These are phyloP conservation scores for Ogataea nakhonphanomensis DNA, from an alignment of 805 yeast genomes.

Conservation along the genomic window DNA sequence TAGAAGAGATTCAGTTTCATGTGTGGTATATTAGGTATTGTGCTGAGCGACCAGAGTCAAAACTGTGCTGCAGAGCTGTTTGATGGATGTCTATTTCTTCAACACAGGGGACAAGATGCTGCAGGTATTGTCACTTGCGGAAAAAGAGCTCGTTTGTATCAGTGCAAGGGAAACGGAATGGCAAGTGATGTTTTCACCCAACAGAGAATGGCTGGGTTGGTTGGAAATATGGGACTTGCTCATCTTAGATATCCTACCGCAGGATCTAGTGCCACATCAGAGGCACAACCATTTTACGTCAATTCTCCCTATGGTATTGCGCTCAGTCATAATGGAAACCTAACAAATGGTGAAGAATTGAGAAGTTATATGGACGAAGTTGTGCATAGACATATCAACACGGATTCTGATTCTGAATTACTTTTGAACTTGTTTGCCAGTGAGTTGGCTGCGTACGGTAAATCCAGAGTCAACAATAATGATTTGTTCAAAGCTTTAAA, in stretches of 20 bases:
- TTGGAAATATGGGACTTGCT: slow-evolving; percentile 93
- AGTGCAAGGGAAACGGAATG: slow-evolving; percentile 99
- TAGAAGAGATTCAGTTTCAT: slow-evolving; percentile 34
- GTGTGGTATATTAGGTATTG: slow-evolving; percentile 95
- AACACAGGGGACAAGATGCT: slow-evolving; percentile 98
- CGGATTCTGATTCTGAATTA: slow-evolving; percentile 94
- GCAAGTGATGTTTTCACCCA: slow-evolving; percentile 95
- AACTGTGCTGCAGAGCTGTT: slow-evolving; percentile 85
- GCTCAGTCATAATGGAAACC: slow-evolving; percentile 89
- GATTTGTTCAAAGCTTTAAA: slow-evolving; percentile 84
- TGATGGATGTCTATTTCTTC: slow-evolving; percentile 89
- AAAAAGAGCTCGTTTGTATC: slow-evolving; percentile 86
- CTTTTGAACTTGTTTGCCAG: slow-evolving; percentile 87
- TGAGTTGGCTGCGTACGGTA: slow-evolving; percentile 86
- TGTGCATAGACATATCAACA: slow-evolving; percentile 95
- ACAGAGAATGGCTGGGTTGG: slow-evolving; percentile 68
- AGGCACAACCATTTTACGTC: slow-evolving; percentile 98
- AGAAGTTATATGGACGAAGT: slow-evolving; percentile 81
- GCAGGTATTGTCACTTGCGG: slow-evolving; percentile 99
- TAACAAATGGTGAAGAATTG: slow-evolving; percentile 81
- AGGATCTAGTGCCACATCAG: slow-evolving; percentile 91
- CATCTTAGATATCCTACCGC: slow-evolving; percentile 97
- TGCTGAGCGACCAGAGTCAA: slow-evolving; percentile 67
- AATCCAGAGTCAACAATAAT: slow-evolving; percentile 85
- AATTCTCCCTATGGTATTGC: slow-evolving; percentile 95